Evolutionary conservation across 2,329 filamentous ascomycete genomes (phyloP).

Genomic region (Beauveria bassiana): DNA sequence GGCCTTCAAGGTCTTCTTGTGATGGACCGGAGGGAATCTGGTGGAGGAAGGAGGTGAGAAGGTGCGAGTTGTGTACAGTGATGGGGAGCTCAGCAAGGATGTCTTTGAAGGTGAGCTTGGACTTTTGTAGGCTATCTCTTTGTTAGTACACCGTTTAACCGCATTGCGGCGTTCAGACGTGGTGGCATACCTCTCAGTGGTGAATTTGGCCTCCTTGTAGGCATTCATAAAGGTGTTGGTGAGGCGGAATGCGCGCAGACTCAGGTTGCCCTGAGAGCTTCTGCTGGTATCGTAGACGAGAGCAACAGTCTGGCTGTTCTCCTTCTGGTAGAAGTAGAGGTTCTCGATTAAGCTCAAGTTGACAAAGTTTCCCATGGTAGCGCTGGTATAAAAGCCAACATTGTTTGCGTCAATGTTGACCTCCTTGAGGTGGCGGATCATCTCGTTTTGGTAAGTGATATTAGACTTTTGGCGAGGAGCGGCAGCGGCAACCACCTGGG

Average conservation of each 20-base stretch:
- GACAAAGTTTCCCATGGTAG: conserved; percentile 97
- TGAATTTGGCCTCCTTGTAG: conserved; percentile 97
- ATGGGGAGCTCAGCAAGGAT: conserved; percentile 88
- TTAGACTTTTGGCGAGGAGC: conserved; percentile 91
- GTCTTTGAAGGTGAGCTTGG: conserved; percentile 86
- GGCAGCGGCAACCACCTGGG: conserved; percentile 64
- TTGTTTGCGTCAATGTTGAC: conserved; percentile 98
- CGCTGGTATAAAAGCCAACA: conserved; percentile 97
- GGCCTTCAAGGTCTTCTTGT: conserved; percentile 62
- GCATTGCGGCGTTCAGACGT: background rate
- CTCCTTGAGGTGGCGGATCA: conserved; percentile 93
- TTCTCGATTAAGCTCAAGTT: conserved; percentile 95
- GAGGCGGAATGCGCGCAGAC: conserved; percentile 83
- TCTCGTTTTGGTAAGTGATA: conserved; percentile 82
- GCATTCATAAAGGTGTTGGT: conserved; percentile 81
- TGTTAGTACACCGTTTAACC: conserved; percentile 9
- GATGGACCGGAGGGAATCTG: conserved; percentile 65
- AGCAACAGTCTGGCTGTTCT: conserved; percentile 81
- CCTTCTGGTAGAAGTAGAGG: conserved; percentile 94
- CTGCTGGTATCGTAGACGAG: conserved; percentile 93
- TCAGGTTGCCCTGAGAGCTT: conserved; percentile 85
- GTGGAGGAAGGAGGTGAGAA: conserved; percentile 90
- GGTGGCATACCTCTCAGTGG: conserved; percentile 71
- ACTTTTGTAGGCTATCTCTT: conserved; percentile 73
- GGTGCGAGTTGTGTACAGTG: conserved; percentile 90